Conservation (phyloP, 2,329 filamentous ascomycete species). For the Alternaria tenuissima region DNA sequence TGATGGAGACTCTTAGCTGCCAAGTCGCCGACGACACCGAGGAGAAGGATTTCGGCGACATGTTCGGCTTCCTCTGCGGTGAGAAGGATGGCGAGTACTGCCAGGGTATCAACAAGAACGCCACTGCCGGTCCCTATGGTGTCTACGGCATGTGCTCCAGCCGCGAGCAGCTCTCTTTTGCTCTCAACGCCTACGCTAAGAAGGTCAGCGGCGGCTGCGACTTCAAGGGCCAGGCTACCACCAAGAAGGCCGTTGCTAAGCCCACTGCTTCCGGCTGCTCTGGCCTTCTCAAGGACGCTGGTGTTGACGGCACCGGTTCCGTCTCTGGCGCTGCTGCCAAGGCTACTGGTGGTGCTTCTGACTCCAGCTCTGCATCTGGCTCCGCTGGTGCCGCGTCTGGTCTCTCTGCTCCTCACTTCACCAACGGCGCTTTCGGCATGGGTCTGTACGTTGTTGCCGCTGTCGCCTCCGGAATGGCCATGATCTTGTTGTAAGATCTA, state of each 20-base stretch:
- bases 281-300: slow-evolving; percentile 68
- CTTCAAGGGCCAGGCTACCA: slow-evolving; percentile 72
- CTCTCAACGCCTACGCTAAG: slow-evolving; percentile 71
- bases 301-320: slow-evolving; percentile 65
- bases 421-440: slow-evolving; percentile 57
- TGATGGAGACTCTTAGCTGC: slow-evolving; percentile 78
- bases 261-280: slow-evolving; percentile 63
- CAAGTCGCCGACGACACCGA: slow-evolving; percentile 65
- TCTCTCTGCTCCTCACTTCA: slow-evolving; percentile 56
- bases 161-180: slow-evolving; percentile 75
- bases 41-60: slow-evolving; percentile 66
- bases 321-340: slow-evolving; percentile 54
- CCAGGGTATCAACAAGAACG: slow-evolving; percentile 72
- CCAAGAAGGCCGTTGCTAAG: slow-evolving; percentile 58
- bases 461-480: slow-evolving; percentile 61
- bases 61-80: slow-evolving; percentile 81
- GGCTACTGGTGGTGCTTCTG: slow-evolving; percentile 8
- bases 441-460: slow-evolving; percentile 61
- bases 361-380: slow-evolving; percentile 15
- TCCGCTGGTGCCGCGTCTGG: slow-evolving; percentile 51
- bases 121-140: slow-evolving; percentile 73
- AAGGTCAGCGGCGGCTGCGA: slow-evolving; percentile 68
- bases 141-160: slow-evolving; percentile 79
- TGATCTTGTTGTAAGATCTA: slow-evolving; percentile 62
- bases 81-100: slow-evolving; percentile 63